Base-by-base conservation (phyloP, 2,329 filamentous ascomycete genomes). In the Sporothrix euskadiensis region DNA sequence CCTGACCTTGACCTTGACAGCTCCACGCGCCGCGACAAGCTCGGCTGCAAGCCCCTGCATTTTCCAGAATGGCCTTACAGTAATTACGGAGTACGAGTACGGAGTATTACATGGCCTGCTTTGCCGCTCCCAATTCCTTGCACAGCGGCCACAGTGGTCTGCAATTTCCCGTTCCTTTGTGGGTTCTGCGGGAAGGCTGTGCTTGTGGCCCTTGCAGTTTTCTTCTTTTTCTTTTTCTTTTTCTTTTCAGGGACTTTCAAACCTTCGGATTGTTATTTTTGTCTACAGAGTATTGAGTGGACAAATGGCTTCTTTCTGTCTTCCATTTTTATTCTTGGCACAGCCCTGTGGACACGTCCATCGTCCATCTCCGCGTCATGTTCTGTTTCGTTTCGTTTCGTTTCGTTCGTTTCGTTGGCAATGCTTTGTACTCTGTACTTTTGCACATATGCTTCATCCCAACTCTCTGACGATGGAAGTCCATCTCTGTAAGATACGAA, bases 351-450 rank as follows among this genome's bases (percentile, higher is more conserved):
- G 65, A 8, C 61, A 41, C 61, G 30, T 35, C 6, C 26, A 30
- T n/a, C 19, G 3, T n/a, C 6, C 35, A 6, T 41, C 22, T 63
- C 44, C 44, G 44, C 19, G 10, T 14, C 1, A 19, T 35, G 32
- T 47, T 16, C 32, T 52, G 16, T 16, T 54, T 54, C 14, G 66
- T 69, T 69, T 69, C 14, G 66, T 69, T 69, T 69, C 30, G 26
- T 16, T 54, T 39, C 6, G 16, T n/a, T 63, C 56, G 26, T 26
- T 26, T 26, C 26, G 26, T 26, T 26, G 26, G 26, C 56, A 35
- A 35, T 30, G 8, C 52, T 7, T 16, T 5, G 12, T 41, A 19
- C 59, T 41, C 19, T 3, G 8, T 35, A 32, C 26, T 26, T 32
- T 7, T 59, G 30, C 14, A 19, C 32, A 9, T 3, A 10, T 22